Percentiles rank a stretch among this genome's conserved stretches.
phyloP scores from a whole-genome alignment of 139 green algal species.

The Chlamydomonas urium region DNA sequence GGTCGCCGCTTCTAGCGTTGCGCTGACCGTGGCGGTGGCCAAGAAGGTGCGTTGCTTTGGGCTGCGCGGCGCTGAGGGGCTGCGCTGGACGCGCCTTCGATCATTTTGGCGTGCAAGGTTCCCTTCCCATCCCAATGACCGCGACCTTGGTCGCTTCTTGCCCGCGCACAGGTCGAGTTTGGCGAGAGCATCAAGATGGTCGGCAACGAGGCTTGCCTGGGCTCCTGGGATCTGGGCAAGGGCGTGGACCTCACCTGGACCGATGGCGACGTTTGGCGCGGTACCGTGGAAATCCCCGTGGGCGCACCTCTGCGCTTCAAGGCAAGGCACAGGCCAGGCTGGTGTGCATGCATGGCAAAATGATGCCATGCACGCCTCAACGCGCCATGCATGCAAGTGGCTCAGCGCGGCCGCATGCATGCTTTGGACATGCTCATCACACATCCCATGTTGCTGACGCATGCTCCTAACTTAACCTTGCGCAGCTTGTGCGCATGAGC shows the following conservation, averaged over 20 bases:
- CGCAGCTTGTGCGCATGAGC: no score
- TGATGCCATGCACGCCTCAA: not conserved
- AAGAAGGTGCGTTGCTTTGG: no score
- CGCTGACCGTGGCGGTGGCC: no score
- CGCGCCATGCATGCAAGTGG: not conserved
- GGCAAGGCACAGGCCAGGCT: conserved; percentile 18
- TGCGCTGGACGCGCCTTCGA: not conserved
- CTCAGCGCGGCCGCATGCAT: not conserved
- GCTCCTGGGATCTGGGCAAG: conserved; percentile 42
- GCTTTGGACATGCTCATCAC: not conserved
- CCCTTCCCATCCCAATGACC: no score
- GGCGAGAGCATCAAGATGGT: conserved; percentile 39
- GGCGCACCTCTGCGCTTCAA: conserved; percentile 59
- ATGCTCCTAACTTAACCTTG: not conserved
- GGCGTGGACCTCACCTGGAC: conserved; percentile 49
- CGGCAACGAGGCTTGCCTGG: conserved; percentile 30
- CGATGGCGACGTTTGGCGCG: conserved; percentile 66
- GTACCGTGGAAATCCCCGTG: conserved; percentile 35
- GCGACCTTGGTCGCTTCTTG: no score
- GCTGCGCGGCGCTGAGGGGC: not conserved
- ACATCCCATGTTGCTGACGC: not conserved
- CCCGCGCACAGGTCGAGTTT: conserved; percentile 38
- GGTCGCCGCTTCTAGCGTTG: no score
- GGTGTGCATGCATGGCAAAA: not conserved
- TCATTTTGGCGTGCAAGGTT: not conserved